phyloP scores from a whole-genome alignment of 345 rosid genomes.

The Rubroshorea leprosula region DNA sequence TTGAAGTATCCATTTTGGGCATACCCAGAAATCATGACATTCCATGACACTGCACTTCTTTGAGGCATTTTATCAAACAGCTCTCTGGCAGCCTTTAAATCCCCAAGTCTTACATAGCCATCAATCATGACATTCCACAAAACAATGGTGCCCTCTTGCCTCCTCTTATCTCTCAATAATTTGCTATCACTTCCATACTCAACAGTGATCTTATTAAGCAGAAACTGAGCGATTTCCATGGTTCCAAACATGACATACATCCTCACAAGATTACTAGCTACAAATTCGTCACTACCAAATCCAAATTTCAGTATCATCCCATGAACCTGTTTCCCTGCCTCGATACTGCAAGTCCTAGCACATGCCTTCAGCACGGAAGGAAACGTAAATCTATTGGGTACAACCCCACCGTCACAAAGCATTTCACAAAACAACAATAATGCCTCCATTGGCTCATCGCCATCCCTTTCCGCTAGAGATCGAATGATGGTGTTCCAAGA shows the following conservation, averaged over 20 bases:
- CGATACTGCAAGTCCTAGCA: constrained; percentile 35
- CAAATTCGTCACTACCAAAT: constrained; percentile 52
- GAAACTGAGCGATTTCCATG: constrained; percentile 36
- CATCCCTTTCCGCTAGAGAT: constrained; percentile 41
- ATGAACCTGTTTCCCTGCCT: constrained; percentile 61
- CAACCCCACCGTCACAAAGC: constrained; percentile 37
- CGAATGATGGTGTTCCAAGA: constrained; percentile 77
- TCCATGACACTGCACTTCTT: constrained; percentile 61
- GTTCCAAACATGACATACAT: constrained; percentile 59
- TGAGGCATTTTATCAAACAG: constrained; percentile 55
- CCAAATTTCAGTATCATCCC: constrained; percentile 49
- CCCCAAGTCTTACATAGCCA: constrained; percentile 52
- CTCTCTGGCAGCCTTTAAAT: constrained; percentile 32
- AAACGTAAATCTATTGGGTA: constrained; percentile 54
- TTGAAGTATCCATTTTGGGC: constrained; percentile 49
- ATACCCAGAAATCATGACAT: constrained; percentile 64
- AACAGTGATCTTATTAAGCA: background rate
- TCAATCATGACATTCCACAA: constrained; percentile 72
- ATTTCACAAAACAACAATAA: constrained; percentile 39
- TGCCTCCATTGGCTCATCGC: constrained; percentile 25
- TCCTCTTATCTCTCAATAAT: constrained; percentile 31
- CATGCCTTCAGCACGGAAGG: constrained; percentile 68
- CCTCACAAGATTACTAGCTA: constrained; percentile 57
- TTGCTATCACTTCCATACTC: constrained; percentile 10
- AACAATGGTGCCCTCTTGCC: constrained; percentile 52